Base-by-base conservation (phyloP, 2,329 filamentous ascomycete genomes). In the Fusarium brachygibbosum region DNA sequence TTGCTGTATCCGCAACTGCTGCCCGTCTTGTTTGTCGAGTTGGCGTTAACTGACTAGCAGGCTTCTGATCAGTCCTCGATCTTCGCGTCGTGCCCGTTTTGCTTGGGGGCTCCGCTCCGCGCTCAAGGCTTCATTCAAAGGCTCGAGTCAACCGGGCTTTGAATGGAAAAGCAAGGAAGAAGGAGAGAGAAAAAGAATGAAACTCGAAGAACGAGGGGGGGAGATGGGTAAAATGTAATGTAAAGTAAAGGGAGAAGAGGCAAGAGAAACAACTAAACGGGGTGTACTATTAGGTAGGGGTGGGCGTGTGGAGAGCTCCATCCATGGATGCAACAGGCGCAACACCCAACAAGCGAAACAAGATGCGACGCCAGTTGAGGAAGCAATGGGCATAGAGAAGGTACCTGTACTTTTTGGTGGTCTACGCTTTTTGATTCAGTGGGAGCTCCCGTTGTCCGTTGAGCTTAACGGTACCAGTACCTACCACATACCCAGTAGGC, bases 121-220 rank as follows among this genome's bases (percentile, higher is more conserved):
- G 60, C 52, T 73, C 69, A 72, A 63, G 62, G 23, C 35, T 54
- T 57, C 54, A 68, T 61, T 65, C 67, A 70, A 65, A 70, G 63
- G 68, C 67, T 67, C 68, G 68, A 70, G 50, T 70, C 67, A 64
- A 70, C 63, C 68, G 68, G 67, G 54, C 68, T 70, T 70, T 70
- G 68, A 68, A 49, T 38, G 58, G 58, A 49, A 49, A 58, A 52
- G 38, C 69, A 63, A 63, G 60, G 63, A 68, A 64, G 68, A 58
- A 62, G 52, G 44, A 63, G 46, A 55, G 52, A 54, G 55, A 23
- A 40, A 54, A 62, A 55, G 45, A 52, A 38, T 57, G 61, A 62
- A 58, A 69, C 32, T 48, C 48, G 55, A 59, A 42, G 45, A 54
- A 66, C 41, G 51, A 65, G 57, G 52, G 58, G 23, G 51, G 46